Conservation (phyloP, 805 yeast genomes). For the Torulaspora microellipsoides region DNA sequence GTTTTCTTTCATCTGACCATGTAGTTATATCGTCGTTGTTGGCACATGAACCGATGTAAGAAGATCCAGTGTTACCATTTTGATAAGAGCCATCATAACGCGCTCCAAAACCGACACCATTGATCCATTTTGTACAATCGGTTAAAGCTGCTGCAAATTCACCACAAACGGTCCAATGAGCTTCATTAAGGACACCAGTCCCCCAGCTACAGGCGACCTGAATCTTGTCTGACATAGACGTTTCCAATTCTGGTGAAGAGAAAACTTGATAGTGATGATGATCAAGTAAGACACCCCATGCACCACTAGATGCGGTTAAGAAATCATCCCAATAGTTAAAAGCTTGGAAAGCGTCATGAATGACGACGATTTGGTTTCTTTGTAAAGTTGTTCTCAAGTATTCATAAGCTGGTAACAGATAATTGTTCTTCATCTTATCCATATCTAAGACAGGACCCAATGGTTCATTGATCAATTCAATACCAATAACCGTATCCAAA, state of each 20-base stretch:
- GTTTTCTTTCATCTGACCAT: slow-evolving; percentile 58
- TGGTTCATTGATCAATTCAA: slow-evolving; percentile 88
- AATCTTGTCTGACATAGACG: slow-evolving; percentile 59
- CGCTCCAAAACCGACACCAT: slow-evolving; percentile 81
- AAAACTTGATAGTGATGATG: slow-evolving; percentile 93
- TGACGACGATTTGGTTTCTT: slow-evolving; percentile 52
- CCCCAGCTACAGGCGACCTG: slow-evolving; percentile 51
- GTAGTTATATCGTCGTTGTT: slow-evolving; percentile 41
- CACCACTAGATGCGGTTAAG: slow-evolving; percentile 39
- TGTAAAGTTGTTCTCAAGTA: slow-evolving; percentile 51
- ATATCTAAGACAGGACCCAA: slow-evolving; percentile 65
- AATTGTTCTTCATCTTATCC: slow-evolving; percentile 49
- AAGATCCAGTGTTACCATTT: slow-evolving; percentile 32
- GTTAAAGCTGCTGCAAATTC: slow-evolving; percentile 93
- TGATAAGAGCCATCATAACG: slow-evolving; percentile 63
- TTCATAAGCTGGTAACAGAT: slow-evolving; percentile 58
- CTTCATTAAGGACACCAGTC: slow-evolving; percentile 41
- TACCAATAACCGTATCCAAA: slow-evolving; percentile 71
- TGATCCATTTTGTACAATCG: slow-evolving; percentile 84
- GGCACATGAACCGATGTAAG: slow-evolving; percentile 59
- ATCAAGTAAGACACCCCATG: slow-evolving; percentile 72
- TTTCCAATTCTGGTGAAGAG: slow-evolving; percentile 53
- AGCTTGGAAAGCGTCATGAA: slow-evolving; percentile 79
- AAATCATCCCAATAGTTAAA: slow-evolving; percentile 59
- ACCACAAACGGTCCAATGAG: slow-evolving; percentile 75